These are phyloP conservation scores for Dittrichia graveolens DNA, from an alignment of 129 eudicot genomes.

Conservation along the genomic window DNA sequence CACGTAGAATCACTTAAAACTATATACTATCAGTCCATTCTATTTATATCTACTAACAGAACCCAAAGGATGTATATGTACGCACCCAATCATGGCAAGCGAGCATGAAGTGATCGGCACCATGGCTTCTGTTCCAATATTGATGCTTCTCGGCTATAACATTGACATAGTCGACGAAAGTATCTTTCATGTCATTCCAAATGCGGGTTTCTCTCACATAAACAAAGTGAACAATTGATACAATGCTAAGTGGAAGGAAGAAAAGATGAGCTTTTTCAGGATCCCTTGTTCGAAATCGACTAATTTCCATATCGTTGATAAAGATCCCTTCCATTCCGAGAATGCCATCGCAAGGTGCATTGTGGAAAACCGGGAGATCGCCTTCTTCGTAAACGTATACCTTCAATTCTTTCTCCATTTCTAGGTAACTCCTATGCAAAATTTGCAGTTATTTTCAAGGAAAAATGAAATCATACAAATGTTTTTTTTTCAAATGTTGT, in stretches of 20 bases:
- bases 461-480: not conserved
- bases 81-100: slow-evolving; percentile 83
- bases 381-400: slow-evolving; percentile 77
- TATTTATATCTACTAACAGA: not conserved
- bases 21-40: not conserved
- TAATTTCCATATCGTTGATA: slow-evolving; percentile 58
- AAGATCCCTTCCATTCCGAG: slow-evolving; percentile 71
- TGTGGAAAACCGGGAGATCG: slow-evolving; percentile 73
- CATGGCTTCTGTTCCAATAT: slow-evolving; percentile 74
- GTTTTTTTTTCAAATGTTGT: too few species aligned
- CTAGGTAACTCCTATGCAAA: slow-evolving; percentile 69
- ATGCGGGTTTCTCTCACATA: slow-evolving; percentile 45
- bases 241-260: slow-evolving; percentile 68
- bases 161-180: slow-evolving; percentile 55
- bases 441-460: not conserved
- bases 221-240: slow-evolving; percentile 43
- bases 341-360: slow-evolving; percentile 63
- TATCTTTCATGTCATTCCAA: slow-evolving; percentile 59
- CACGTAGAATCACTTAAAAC: not conserved
- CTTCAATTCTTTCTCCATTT: slow-evolving; percentile 65
- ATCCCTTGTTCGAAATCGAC: slow-evolving; percentile 59
- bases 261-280: slow-evolving; percentile 66
- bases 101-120: slow-evolving; percentile 83
- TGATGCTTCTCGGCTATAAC: slow-evolving; percentile 53
- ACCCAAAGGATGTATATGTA: not conserved